Conservation (phyloP, 352 stramenopile genomes). For the Phytophthora quininea region DNA sequence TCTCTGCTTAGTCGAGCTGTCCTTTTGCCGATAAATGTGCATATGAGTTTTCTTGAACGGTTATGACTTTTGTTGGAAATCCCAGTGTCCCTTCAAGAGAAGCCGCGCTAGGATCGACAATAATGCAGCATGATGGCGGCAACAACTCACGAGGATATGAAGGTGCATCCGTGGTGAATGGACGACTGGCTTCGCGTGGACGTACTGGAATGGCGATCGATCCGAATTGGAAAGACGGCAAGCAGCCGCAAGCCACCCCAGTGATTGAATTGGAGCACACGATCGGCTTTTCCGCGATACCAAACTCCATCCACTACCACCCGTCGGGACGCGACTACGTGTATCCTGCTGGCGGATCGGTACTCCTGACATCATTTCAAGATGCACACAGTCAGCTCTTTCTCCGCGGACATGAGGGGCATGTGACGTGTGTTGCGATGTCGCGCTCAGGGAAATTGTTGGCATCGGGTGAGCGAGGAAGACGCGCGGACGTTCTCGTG, state of each 20-base stretch:
- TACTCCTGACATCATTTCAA: constrained; percentile 79
- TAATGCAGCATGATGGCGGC: constrained; percentile 39
- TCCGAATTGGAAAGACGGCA: constrained; percentile 6
- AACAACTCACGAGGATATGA: constrained; percentile 30
- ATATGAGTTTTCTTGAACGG: constrained; percentile 28
- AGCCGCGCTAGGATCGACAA: not conserved
- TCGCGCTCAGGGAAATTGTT: constrained; percentile 78
- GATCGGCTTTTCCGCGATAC: constrained; percentile 89
- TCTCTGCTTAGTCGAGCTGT: constrained; percentile 6
- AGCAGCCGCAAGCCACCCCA: constrained; percentile 12
- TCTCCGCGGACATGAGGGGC: constrained; percentile 81
- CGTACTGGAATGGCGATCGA: constrained; percentile 5
- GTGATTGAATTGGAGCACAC: constrained; percentile 92
- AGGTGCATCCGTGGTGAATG: constrained; percentile 14
- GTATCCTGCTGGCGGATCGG: constrained; percentile 86
- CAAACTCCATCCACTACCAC: constrained; percentile 88
- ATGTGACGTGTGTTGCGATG: constrained; percentile 84
- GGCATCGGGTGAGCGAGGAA: constrained; percentile 84
- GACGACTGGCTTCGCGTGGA: constrained; percentile 16
- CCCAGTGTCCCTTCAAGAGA: constrained; percentile 2
- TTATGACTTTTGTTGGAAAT: constrained; percentile 13
- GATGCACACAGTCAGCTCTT: constrained; percentile 87
- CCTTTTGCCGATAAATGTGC: not conserved
- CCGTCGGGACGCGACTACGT: constrained; percentile 83
- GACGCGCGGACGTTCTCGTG: constrained; percentile 87